Conservation (phyloP, 441 rosid species). For the Syzygium malaccense region DNA sequence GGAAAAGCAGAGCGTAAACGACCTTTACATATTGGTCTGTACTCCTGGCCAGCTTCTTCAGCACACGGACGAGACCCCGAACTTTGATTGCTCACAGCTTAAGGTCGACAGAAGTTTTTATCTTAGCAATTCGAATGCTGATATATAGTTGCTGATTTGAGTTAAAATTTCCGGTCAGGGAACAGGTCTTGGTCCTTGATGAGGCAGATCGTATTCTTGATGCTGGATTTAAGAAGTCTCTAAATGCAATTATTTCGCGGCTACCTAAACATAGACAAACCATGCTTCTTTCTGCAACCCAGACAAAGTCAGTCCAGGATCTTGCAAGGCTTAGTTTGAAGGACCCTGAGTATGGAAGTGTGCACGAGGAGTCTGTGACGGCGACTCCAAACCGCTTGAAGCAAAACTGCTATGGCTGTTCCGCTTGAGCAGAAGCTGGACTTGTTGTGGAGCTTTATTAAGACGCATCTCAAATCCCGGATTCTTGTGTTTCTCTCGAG, state of each 20-base stretch:
- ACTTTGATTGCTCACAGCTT: conserved; percentile 84
- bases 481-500: conserved; percentile 89
- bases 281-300: conserved; percentile 91
- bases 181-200: conserved; percentile 90
- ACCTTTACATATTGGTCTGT: conserved; percentile 77
- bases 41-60: conserved; percentile 97
- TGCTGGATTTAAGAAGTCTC: conserved; percentile 65
- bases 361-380: conserved; percentile 70
- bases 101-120: conserved; percentile 40
- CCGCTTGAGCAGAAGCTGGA: conserved; percentile 87
- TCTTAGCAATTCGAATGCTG: not conserved
- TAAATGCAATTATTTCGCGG: conserved; percentile 87
- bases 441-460: conserved; percentile 91
- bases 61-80: conserved; percentile 96
- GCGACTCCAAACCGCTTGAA: conserved; percentile 76
- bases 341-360: conserved; percentile 89
- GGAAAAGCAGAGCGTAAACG: conserved; percentile 77
- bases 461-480: conserved; percentile 65
- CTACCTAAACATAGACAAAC: conserved; percentile 81
- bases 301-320: conserved; percentile 89
- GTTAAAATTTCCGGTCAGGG: conserved; percentile 23
- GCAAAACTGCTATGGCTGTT: conserved; percentile 77
- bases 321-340: conserved; percentile 95
- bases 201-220: conserved; percentile 99
- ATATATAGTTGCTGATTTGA: conserved; percentile 21